Base-by-base conservation (phyloP, 768 basidiomycete genomes). In the Tricholoma furcatifolium region DNA sequence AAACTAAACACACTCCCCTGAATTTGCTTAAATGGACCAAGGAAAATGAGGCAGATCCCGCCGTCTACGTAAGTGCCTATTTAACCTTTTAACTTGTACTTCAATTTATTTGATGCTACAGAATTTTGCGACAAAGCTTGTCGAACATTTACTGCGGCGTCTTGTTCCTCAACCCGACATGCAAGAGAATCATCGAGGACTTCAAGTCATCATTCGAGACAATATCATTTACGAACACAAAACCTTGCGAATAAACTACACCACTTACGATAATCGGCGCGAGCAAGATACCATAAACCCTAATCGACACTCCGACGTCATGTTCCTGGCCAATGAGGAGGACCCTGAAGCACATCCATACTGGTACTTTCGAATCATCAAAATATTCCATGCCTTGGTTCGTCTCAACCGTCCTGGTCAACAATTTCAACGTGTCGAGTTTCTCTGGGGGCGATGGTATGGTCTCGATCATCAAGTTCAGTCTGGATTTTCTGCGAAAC, bases 191-290 rank as follows among this genome's bases (percentile, higher is more conserved):
- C n/a, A n/a, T n/a, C n/a, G n/a, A n/a, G n/a, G 17, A 9, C 11
- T 6, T 6, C 40, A 42, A 55, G 15, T 67, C 2, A 8, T 46
- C 17, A 50, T 67, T 39, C 11, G 23, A 2, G 67, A 69, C 54
- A 20, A 67, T 55, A 53, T 27, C 30, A 51, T 70, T 18, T 74
- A 61, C 40, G 39, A 8, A 10, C 68, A 72, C 58, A 69, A 67
- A 27, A 47, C 61, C 5, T 11, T 77, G 1, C 65, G 67, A 0
- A 41, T 78, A 41, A 74, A 74, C 55, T 76, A 58, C 62, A n/a
- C n/a, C n/a, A n/a, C n/a, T n/a, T n/a, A n/a, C n/a, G n/a, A n/a
- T n/a, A n/a, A n/a, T n/a, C n/a, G n/a, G n/a, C n/a, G n/a, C n/a
- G n/a, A n/a, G n/a, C n/a, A n/a, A n/a, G n/a, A n/a, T n/a, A n/a